Conservation (phyloP, 2,329 filamentous ascomycete genomes). For the Ceratocystis cacaofunesta region DNA sequence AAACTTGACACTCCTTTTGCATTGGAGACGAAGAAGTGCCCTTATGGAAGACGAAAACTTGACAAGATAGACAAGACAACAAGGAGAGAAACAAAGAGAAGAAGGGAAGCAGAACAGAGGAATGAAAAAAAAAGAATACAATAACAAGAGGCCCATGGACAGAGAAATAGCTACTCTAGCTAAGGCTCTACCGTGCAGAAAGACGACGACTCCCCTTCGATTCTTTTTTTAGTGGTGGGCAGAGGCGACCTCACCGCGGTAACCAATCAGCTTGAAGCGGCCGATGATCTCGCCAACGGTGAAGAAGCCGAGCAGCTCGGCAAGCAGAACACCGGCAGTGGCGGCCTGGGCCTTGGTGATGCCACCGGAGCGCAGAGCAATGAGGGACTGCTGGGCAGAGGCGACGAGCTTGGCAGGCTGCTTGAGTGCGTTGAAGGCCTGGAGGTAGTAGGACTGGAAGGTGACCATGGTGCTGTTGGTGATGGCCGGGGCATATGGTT, state of each 20-base stretch:
- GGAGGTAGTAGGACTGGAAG: conserved; percentile 78
- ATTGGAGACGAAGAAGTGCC: background rate
- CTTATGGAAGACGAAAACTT: background rate
- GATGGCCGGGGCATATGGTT: background rate
- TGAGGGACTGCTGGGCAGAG: conserved; percentile 41
- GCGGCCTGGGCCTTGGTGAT: conserved; percentile 56
- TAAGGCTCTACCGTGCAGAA: background rate
- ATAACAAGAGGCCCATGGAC: background rate
- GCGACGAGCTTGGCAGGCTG: conserved; percentile 49
- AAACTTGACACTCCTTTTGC: background rate
- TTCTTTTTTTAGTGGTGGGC: conserved; percentile 40
- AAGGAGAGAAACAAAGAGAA: background rate
- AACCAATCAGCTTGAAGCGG: conserved; percentile 86
- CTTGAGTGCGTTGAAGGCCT: conserved; percentile 52
- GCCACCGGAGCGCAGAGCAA: conserved; percentile 47
- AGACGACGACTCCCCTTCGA: background rate
- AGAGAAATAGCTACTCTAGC: background rate
- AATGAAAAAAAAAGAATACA: background rate
- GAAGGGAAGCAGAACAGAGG: background rate
- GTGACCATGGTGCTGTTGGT: conserved; percentile 52
- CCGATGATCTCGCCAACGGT: conserved; percentile 95
- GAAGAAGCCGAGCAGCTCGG: conserved; percentile 92
- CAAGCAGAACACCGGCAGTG: conserved; percentile 59
- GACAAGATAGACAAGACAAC: conserved; percentile 4
- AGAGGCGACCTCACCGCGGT: conserved; percentile 53